phyloP scores from a whole-genome alignment of 768 basidiomycete genomes.

The Lentinus brumalis region DNA sequence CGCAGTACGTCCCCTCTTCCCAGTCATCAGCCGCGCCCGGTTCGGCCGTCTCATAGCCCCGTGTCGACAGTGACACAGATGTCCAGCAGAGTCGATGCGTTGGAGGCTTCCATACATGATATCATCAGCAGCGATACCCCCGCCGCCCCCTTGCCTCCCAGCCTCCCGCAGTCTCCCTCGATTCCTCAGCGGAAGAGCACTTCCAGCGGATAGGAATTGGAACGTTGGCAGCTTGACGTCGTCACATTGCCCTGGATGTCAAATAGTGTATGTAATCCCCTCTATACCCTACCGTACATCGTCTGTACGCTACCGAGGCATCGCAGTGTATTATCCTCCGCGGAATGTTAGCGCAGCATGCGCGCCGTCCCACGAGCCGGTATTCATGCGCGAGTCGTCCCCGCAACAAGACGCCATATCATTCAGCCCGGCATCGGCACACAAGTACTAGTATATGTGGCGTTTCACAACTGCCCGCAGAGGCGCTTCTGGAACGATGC shows the following conservation, averaged over 20 bases:
- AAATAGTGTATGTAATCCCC: conserved; percentile 13
- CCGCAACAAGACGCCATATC: not conserved
- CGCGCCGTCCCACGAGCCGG: conserved; percentile 1
- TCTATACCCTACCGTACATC: conserved; percentile 14
- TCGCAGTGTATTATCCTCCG: conserved; percentile 8
- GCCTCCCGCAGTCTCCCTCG: conserved; percentile 63
- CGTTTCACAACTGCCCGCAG: conserved; percentile 10
- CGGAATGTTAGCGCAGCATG: conserved; percentile 3
- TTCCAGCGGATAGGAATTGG: conserved; percentile 7
- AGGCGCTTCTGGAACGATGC: not conserved
- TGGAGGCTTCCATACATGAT: conserved; percentile 90
- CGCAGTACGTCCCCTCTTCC: conserved; percentile 55
- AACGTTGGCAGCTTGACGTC: conserved; percentile 2
- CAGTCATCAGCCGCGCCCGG: not conserved
- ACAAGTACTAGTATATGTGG: not conserved
- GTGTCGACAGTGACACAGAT: conserved; percentile 80
- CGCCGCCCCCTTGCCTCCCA: conserved; percentile 37
- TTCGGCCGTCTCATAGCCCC: conserved; percentile 11
- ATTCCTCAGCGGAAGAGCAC: conserved; percentile 25
- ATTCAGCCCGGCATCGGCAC: not conserved
- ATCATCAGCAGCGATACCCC: conserved; percentile 77
- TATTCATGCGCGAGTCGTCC: conserved; percentile 1
- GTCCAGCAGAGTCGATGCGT: conserved; percentile 87
- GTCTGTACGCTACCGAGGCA: not conserved
- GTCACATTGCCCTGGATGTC: not conserved